Conservation (phyloP, 352 stramenopile genomes). For the Globisporangium recalcitrans region DNA sequence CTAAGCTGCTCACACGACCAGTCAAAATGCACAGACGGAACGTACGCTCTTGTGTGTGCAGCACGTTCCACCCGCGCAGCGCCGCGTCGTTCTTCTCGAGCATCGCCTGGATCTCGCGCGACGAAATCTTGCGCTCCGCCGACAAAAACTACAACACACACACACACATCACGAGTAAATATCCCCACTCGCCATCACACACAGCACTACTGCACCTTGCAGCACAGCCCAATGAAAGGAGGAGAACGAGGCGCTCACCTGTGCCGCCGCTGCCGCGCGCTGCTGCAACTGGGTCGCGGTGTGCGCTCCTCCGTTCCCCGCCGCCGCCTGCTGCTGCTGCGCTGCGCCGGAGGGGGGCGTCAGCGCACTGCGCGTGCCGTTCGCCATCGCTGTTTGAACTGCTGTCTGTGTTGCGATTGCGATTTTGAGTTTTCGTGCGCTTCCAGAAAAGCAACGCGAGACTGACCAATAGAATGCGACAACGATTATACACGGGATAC, state of each 20-base stretch:
- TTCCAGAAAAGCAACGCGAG: background rate
- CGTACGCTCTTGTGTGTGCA: slow-evolving; percentile 75
- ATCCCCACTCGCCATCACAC: background rate
- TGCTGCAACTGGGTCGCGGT: slow-evolving; percentile 36
- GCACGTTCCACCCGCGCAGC: slow-evolving; percentile 63
- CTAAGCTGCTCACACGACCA: background rate
- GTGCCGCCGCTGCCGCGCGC: slow-evolving; percentile 47
- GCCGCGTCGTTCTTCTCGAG: slow-evolving; percentile 84
- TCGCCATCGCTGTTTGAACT: slow-evolving; percentile 1
- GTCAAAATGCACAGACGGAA: background rate
- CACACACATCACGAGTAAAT: background rate
- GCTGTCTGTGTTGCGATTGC: background rate
- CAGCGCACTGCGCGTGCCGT: slow-evolving; percentile 2
- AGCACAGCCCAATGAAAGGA: background rate
- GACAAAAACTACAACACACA: slow-evolving; percentile 24
- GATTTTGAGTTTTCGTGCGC: background rate
- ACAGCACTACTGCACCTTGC: too few relatives aligned
- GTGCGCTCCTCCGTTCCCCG: background rate
- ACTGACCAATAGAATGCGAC: too few relatives aligned
- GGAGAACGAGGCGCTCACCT: slow-evolving; percentile 21
- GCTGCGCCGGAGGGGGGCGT: background rate
- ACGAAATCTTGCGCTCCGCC: slow-evolving; percentile 47
- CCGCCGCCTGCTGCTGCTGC: background rate
- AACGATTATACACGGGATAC: too few relatives aligned
- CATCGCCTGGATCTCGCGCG: slow-evolving; percentile 71